Conservation (phyloP, 2,329 filamentous ascomycete genomes). For the Lithohypha guttulata region DNA sequence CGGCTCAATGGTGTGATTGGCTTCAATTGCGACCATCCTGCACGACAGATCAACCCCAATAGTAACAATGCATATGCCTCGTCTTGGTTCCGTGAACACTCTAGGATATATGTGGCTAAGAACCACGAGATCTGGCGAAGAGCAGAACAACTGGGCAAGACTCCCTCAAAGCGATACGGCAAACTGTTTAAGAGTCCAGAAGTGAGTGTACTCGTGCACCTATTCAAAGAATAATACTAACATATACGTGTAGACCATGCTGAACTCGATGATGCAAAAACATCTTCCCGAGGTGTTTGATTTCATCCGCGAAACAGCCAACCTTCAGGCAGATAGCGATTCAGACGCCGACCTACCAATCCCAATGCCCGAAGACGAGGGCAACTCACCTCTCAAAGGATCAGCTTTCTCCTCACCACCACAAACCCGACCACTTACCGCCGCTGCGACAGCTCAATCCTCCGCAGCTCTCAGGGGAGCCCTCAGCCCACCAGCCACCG, state of each 20-base stretch:
- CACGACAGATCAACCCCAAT: slow-evolving; percentile 67
- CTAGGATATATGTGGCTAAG: slow-evolving; percentile 63
- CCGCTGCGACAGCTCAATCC: slow-evolving; percentile 1
- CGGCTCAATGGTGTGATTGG: slow-evolving; percentile 63
- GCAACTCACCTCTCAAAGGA: not conserved
- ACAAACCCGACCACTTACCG: not conserved
- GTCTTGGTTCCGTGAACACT: slow-evolving; percentile 75
- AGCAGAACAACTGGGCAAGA: slow-evolving; percentile 49
- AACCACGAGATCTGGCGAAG: slow-evolving; percentile 68
- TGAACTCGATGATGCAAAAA: slow-evolving; percentile 9
- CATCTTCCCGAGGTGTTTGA: slow-evolving; percentile 9
- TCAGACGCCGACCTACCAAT: slow-evolving; percentile 4
- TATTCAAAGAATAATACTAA: too few species aligned
- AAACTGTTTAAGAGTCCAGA: slow-evolving; percentile 35
- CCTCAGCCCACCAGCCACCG: not conserved
- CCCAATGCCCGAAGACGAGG: slow-evolving; percentile 1
- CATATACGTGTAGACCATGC: not conserved
- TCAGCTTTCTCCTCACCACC: slow-evolving; percentile 5
- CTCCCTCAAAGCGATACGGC: slow-evolving; percentile 49
- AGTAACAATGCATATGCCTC: slow-evolving; percentile 50
- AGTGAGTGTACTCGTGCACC: too few species aligned
- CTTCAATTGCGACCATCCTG: slow-evolving; percentile 63
- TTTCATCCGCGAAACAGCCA: slow-evolving; percentile 9
- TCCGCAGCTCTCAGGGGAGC: slow-evolving; percentile 2
- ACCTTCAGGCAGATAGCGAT: not conserved